A percentile compares a stretch with the other conserved stretches of the same genome.
These are phyloP conservation scores for Gracilaria domingensis DNA, from an alignment of 23 red algal species.

Conservation along the genomic window DNA sequence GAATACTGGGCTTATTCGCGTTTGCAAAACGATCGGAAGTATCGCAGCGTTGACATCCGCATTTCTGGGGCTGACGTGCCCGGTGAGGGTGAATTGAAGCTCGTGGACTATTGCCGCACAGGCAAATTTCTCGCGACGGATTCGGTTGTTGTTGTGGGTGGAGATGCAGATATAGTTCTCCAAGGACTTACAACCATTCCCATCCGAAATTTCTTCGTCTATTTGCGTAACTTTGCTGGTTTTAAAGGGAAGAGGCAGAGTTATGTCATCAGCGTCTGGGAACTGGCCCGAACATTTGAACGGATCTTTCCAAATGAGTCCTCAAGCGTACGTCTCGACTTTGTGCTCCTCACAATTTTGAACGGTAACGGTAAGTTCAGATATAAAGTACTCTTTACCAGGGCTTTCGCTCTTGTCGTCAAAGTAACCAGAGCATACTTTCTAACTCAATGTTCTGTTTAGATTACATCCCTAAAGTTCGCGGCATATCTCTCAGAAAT, in stretches of 20 bases:
- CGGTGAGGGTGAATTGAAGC: conserved; percentile 96
- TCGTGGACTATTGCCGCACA: conserved; percentile 83
- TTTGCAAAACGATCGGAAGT: conserved; percentile 81
- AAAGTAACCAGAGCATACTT: background rate
- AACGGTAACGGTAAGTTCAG: conserved; percentile 75
- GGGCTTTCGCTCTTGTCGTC: background rate
- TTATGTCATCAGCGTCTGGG: conserved; percentile 73
- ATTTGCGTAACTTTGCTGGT: conserved; percentile 29
- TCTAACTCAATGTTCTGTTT: background rate
- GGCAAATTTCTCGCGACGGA: conserved; percentile 42
- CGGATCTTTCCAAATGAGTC: conserved; percentile 82
- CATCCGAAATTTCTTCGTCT: conserved; percentile 83
- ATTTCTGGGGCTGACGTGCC: conserved; percentile 85
- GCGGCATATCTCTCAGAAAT: conserved; percentile 53
- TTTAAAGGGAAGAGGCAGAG: conserved; percentile 14
- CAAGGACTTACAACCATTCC: conserved; percentile 76
- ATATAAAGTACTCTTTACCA: background rate
- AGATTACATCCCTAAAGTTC: conserved; percentile 92
- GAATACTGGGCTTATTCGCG: conserved; percentile 84
- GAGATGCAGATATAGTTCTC: conserved; percentile 89
- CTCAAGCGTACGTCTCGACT: conserved; percentile 63
- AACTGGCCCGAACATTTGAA: conserved; percentile 65
- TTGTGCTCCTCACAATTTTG: conserved; percentile 66
- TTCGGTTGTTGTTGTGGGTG: conserved; percentile 81
- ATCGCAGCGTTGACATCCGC: conserved; percentile 70